Evolutionary conservation across 2,329 filamentous ascomycete species (phyloP), one percentile per base, ranked within the genome.

Genomic region (Exophiala aquamarina): DNA sequence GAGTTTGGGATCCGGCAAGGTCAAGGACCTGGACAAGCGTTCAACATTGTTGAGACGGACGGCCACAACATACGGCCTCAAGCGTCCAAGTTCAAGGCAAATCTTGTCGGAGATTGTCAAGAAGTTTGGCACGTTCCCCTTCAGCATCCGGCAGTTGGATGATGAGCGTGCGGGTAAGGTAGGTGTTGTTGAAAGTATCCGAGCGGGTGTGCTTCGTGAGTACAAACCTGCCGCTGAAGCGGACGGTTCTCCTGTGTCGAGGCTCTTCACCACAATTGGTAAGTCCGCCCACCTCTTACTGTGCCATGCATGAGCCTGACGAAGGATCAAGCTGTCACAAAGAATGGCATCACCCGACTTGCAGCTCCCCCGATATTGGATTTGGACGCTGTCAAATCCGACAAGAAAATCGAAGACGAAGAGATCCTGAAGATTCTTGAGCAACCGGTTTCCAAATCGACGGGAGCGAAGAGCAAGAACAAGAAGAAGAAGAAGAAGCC

Each of bases 401-500:
- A 97, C 70, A 97, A 97, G 82, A 96, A 96, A 81, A 95, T 98
- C 64, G 86, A 84, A 58, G 92, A 97, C 57, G 89, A 95, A 75
- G 92, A 97, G 74, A 79, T 98, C 58, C 83, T 97, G 61, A 89
- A 93, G 78, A 92, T 97, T 57, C 80, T 98, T 41, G 90, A 93
- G 73, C 87, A 88, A 70, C 92, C 92, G 23, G 73, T 95, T 61
- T 73, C 76, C 52, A 81, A 79, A 65, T 73, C 76, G 17, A 73
- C 75, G 34, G 73, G 72, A 42, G 77, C 84, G 58, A 89, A 88
- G 73, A 87, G 88, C 74, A 90, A 91, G 68, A 91, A 89, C 66
- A 89, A 89, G 77, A 93, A 87, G 77, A 92, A 90, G 79, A 94
- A 91, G 82, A 90, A 87, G 80, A 83, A 86, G 77, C 57, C 63